These are phyloP conservation scores for Polytolypa hystricis DNA, from an alignment of 2,329 filamentous ascomycete species.

Conservation along the genomic window DNA sequence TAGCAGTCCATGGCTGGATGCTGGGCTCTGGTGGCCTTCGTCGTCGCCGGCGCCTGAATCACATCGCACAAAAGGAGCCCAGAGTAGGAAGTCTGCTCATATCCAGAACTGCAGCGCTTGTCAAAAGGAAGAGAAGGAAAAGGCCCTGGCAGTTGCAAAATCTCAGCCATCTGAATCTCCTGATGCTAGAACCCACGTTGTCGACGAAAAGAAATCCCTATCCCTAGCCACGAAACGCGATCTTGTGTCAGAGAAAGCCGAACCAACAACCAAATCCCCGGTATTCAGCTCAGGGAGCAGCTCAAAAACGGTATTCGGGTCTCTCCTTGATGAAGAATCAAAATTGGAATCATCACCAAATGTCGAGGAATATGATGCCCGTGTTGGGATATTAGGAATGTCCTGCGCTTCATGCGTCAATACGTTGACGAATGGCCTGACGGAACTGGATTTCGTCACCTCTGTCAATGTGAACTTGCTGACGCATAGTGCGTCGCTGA, in stretches of 20 bases:
- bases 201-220: slow-evolving; percentile 5
- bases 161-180: neutral
- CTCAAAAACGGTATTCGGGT: no score
- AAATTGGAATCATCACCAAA: slow-evolving; percentile 10
- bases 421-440: slow-evolving; percentile 49
- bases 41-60: slow-evolving; percentile 14
- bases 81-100: slow-evolving; percentile 25
- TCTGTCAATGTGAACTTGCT: slow-evolving; percentile 54
- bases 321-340: slow-evolving; percentile 1
- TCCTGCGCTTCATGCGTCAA: slow-evolving; percentile 60
- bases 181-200: neutral
- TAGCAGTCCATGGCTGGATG: slow-evolving; percentile 18
- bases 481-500: slow-evolving; percentile 54
- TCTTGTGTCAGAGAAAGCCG: slow-evolving; percentile 7
- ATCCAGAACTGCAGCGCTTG: slow-evolving; percentile 43
- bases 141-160: neutral
- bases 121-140: slow-evolving; percentile 25
- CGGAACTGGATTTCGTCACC: slow-evolving; percentile 47
- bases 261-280: neutral
- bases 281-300: no score
- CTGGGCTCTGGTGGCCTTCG: slow-evolving; percentile 17
- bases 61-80: slow-evolving; percentile 10
- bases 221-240: slow-evolving; percentile 10
- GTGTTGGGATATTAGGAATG: slow-evolving; percentile 55
- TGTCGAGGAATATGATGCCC: slow-evolving; percentile 16